Conservation (phyloP, 805 yeast species). For the Zygotorulaspora sp. region DNA sequence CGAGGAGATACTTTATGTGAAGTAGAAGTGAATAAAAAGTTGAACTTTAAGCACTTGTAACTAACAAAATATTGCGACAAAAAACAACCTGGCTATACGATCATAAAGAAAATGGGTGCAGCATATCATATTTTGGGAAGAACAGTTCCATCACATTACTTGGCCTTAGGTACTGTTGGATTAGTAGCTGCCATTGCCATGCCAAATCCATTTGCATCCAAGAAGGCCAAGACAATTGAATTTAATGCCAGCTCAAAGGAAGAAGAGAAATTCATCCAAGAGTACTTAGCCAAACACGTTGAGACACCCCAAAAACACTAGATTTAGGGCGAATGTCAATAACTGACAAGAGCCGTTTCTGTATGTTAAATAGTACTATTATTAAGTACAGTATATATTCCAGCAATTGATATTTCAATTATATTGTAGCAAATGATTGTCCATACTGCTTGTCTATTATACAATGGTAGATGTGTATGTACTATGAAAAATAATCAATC, state of each 20-base stretch:
- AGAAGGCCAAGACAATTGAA: constrained; percentile 58
- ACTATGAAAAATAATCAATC: no score
- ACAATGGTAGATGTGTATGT: constrained; percentile 12
- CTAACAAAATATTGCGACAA: neutral
- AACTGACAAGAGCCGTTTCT: no score
- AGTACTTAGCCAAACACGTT: constrained; percentile 50
- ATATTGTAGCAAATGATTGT: no score
- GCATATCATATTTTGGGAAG: constrained; percentile 83
- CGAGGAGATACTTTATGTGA: no score
- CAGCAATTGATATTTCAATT: no score
- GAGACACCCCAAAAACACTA: constrained; percentile 13
- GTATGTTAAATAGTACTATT: neutral
- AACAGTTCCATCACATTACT: constrained; percentile 76
- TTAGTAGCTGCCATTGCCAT: constrained; percentile 55
- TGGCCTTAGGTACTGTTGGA: constrained; percentile 79
- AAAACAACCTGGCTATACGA: neutral
- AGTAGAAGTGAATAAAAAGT: no score
- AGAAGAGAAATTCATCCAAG: constrained; percentile 81
- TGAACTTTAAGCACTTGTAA: neutral
- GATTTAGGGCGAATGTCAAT: no score
- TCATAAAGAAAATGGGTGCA: constrained; percentile 58
- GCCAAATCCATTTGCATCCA: constrained; percentile 64
- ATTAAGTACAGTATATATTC: constrained; percentile 6
- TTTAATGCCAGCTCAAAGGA: constrained; percentile 77
- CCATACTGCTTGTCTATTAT: no score